Percentiles rank a stretch among this genome's conserved stretches.
Evolutionary conservation across 139 green algal species (phyloP).

Genomic region (Chlamydomonas urium): DNA sequence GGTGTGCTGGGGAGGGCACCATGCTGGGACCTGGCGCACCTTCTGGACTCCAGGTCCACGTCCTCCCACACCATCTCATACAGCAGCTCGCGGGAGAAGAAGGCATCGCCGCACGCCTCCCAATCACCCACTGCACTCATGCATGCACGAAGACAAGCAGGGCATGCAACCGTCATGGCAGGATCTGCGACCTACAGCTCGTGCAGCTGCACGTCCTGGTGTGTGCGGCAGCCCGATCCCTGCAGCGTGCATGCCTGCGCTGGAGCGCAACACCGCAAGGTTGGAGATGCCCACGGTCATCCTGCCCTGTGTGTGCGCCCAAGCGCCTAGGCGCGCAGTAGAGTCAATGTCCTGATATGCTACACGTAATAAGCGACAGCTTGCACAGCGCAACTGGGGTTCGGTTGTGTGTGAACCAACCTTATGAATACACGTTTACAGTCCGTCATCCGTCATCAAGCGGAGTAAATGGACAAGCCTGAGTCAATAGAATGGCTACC

Average conservation of each 20-base stretch:
- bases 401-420: too few species aligned
- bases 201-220: too few species aligned
- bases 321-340: too few species aligned
- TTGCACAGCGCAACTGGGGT: too few species aligned
- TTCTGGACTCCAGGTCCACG: conserved; percentile 32
- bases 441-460: too few species aligned
- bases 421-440: too few species aligned
- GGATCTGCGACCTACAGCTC: background rate
- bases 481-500: too few species aligned
- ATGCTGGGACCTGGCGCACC: background rate
- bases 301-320: too few species aligned
- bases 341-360: too few species aligned
- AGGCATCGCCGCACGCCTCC: conserved; percentile 58
- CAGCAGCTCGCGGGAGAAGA: conserved; percentile 54
- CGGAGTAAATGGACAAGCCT: too few species aligned
- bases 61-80: conserved; percentile 69
- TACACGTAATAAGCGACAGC: too few species aligned
- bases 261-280: background rate
- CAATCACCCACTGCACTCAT: conserved; percentile 55
- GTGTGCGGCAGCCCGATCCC: too few species aligned
- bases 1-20: background rate
- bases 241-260: background rate
- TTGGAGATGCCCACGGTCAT: background rate
- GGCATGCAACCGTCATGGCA: background rate
- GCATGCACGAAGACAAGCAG: background rate